Percentiles rank a stretch among this genome's conserved stretches.
Evolutionary conservation across 352 stramenopile genomes (phyloP).

Genomic region (Phytophthora vignae): DNA sequence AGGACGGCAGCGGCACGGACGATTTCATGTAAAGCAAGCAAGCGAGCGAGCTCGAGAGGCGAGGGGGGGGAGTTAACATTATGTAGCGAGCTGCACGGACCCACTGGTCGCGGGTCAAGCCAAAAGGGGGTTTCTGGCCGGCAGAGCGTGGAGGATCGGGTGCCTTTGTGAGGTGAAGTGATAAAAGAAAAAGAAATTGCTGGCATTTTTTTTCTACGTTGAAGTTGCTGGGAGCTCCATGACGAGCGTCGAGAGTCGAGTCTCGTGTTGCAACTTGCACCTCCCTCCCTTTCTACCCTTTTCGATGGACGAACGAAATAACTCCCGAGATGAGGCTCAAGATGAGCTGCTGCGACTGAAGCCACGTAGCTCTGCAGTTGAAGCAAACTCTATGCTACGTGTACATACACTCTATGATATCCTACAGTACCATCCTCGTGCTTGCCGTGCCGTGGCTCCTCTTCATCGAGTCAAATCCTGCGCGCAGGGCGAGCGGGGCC

Average conservation of each 20-base stretch:
- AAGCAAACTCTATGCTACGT: constrained; percentile 9
- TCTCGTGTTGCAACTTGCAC: background rate
- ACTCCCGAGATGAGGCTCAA: background rate
- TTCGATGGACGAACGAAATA: constrained; percentile 31
- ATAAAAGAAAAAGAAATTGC: constrained; percentile 44
- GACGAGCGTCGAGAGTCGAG: background rate
- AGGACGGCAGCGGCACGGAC: constrained; percentile 75
- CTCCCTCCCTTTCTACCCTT: background rate
- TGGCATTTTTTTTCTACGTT: constrained; percentile 28
- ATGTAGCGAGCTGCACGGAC: constrained; percentile 34
- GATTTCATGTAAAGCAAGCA: constrained; percentile 77
- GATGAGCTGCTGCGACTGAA: constrained; percentile 6
- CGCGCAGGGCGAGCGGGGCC: background rate
- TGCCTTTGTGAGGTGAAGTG: constrained; percentile 37
- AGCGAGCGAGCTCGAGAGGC: constrained; percentile 19
- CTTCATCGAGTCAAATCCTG: constrained; percentile 14
- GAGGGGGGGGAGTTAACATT: constrained; percentile 31
- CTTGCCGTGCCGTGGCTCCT: constrained; percentile 6
- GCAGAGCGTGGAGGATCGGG: constrained; percentile 11
- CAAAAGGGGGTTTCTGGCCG: constrained; percentile 18
- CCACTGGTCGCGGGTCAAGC: constrained; percentile 5
- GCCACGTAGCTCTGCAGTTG: constrained; percentile 23
- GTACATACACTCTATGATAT: background rate
- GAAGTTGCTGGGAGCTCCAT: constrained; percentile 7
- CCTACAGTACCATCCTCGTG: constrained; percentile 2